Evolutionary conservation across 2,329 filamentous ascomycete species (phyloP).

Genomic region (Fusarium bulbicola): DNA sequence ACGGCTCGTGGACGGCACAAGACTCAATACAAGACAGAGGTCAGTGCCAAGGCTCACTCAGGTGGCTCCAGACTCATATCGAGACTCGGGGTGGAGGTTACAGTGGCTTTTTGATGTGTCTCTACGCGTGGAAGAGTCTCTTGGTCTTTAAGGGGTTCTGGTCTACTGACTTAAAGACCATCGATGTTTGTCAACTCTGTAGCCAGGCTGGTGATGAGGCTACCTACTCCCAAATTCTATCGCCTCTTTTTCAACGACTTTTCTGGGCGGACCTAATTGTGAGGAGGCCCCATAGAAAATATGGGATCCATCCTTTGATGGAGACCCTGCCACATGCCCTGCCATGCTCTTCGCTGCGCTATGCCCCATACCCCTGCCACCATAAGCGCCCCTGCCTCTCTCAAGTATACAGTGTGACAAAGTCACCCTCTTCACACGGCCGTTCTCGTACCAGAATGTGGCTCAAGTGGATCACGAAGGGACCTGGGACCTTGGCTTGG

Average conservation of each 20-base stretch:
- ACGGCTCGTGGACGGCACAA: constrained; percentile 21
- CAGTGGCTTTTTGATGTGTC: neutral
- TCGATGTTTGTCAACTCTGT: constrained; percentile 1
- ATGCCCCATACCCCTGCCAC: constrained; percentile 15
- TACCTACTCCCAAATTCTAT: constrained; percentile 11
- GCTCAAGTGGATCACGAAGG: constrained; percentile 32
- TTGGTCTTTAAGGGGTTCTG: neutral
- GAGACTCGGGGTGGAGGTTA: constrained; percentile 20
- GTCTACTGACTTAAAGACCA: neutral
- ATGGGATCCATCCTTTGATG: constrained; percentile 10
- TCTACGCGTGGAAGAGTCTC: neutral
- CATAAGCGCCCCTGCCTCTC: constrained; percentile 28
- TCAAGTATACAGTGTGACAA: constrained; percentile 32
- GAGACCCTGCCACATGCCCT: constrained; percentile 24
- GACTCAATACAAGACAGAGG: constrained; percentile 4
- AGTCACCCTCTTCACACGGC: neutral
- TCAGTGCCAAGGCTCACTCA: constrained; percentile 27
- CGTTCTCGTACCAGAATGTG: constrained; percentile 37
- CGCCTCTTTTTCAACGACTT: constrained; percentile 27
- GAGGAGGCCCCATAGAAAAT: neutral
- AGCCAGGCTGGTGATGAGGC: neutral
- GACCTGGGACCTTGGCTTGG: constrained; percentile 26
- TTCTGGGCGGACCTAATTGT: neutral
- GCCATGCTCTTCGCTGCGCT: constrained; percentile 11
- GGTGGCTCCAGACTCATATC: constrained; percentile 18